phyloP scores from a whole-genome alignment of 2,329 filamentous ascomycete species.

The Cercospora zeina region DNA sequence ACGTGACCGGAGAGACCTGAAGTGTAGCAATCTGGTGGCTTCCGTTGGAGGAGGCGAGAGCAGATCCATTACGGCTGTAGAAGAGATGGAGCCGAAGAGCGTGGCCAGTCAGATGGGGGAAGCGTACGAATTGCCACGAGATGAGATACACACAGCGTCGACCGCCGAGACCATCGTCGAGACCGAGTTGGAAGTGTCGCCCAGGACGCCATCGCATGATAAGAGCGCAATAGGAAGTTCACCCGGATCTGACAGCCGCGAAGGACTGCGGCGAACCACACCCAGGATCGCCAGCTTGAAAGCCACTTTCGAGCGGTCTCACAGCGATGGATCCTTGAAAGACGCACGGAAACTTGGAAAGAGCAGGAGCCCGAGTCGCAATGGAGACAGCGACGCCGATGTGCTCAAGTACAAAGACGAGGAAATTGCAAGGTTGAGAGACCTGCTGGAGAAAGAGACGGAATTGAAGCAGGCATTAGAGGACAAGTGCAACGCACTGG shows the following conservation, averaged over 20 bases:
- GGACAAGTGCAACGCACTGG: constrained; percentile 26
- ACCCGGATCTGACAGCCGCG: constrained; percentile 11
- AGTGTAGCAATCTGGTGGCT: neutral
- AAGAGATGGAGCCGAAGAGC: constrained; percentile 11
- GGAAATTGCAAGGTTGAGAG: constrained; percentile 29
- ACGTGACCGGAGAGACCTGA: neutral
- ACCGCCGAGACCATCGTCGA: neutral
- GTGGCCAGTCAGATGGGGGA: neutral
- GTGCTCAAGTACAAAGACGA: constrained; percentile 23
- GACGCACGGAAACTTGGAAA: constrained; percentile 21
- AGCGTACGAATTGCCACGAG: neutral
- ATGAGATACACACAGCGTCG: neutral
- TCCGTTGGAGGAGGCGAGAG: neutral
- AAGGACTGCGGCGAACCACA: constrained; percentile 28
- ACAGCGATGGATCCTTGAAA: constrained; percentile 11
- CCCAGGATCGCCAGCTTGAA: constrained; percentile 37
- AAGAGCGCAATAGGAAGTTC: constrained; percentile 18
- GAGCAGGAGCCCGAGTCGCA: constrained; percentile 23
- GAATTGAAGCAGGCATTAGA: constrained; percentile 30
- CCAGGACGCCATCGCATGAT: neutral
- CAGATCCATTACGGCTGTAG: neutral
- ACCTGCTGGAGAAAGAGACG: constrained; percentile 31
- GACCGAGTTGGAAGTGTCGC: constrained; percentile 5
- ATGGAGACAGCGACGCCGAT: constrained; percentile 20
- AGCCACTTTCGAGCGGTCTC: constrained; percentile 34